Percentiles rank a stretch among this genome's conserved stretches.
Conservation (phyloP, 2,329 filamentous ascomycete species). For the Epicoccum nigrum region DNA sequence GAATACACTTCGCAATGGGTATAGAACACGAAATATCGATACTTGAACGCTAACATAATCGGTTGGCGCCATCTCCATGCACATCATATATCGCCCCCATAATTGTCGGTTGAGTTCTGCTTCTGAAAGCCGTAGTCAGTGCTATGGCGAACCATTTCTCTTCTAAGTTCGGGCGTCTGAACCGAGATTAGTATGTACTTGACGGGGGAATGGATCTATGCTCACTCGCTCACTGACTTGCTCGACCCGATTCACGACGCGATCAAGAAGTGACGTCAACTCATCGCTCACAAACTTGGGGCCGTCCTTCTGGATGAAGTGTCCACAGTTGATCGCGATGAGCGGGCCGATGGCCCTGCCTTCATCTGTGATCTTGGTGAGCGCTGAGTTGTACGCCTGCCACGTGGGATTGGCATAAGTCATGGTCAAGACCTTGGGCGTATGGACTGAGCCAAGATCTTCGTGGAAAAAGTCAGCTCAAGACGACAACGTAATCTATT, state of each 20-base stretch:
- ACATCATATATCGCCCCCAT: slow-evolving; percentile 10
- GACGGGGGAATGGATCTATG: background rate
- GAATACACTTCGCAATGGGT: background rate
- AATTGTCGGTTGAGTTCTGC: slow-evolving; percentile 1
- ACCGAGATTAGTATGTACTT: background rate
- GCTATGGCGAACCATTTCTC: slow-evolving; percentile 17
- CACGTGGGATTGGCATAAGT: slow-evolving; percentile 61
- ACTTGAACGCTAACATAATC: no score
- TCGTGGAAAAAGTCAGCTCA: slow-evolving; percentile 9
- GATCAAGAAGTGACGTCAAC: slow-evolving; percentile 41
- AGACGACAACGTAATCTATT: background rate
- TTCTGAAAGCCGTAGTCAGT: slow-evolving; percentile 11
- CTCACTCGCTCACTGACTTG: slow-evolving; percentile 39
- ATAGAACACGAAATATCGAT: background rate
- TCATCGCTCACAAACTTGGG: slow-evolving; percentile 50
- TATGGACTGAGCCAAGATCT: slow-evolving; percentile 36
- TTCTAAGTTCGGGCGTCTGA: slow-evolving; percentile 13
- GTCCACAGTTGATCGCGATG: slow-evolving; percentile 57
- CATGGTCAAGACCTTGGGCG: slow-evolving; percentile 51
- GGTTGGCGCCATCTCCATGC: background rate
- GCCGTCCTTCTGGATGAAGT: slow-evolving; percentile 63
- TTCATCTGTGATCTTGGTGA: slow-evolving; percentile 53
- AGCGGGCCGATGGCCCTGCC: slow-evolving; percentile 53
- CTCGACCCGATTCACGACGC: slow-evolving; percentile 44
- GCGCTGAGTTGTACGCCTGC: slow-evolving; percentile 60